Conservation (phyloP, 768 basidiomycete species). For the Amanita molliuscula region DNA sequence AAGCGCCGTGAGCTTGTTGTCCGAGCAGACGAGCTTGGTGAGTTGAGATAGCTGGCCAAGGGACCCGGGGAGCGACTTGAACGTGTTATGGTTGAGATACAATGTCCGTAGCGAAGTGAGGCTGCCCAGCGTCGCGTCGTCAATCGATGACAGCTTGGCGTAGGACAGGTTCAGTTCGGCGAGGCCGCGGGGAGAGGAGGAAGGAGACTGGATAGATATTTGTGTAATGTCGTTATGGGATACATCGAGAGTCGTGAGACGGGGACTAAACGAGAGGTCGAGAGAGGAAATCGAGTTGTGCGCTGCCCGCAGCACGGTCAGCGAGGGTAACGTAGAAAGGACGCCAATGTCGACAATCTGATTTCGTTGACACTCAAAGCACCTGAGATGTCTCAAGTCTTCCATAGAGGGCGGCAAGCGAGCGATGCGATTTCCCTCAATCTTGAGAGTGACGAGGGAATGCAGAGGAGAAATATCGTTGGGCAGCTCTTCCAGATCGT, state of each 20-base stretch:
- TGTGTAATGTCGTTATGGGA: slow-evolving; percentile 88
- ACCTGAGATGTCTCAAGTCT: slow-evolving; percentile 46
- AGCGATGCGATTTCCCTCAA: slow-evolving; percentile 80
- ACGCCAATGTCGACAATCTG: slow-evolving; percentile 64
- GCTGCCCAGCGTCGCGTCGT: slow-evolving; percentile 62
- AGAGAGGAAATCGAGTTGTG: slow-evolving; percentile 77
- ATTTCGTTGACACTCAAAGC: slow-evolving; percentile 84
- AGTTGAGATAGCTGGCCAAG: slow-evolving; percentile 68
- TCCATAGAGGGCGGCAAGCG: slow-evolving; percentile 55
- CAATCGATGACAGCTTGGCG: slow-evolving; percentile 78
- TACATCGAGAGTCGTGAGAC: slow-evolving; percentile 56
- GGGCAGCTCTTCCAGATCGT: slow-evolving; percentile 74
- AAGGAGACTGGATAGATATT: slow-evolving; percentile 48
- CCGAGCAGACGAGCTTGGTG: slow-evolving; percentile 73
- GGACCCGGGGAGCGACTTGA: slow-evolving; percentile 76
- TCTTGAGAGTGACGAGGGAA: slow-evolving; percentile 59
- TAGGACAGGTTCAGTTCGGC: slow-evolving; percentile 79
- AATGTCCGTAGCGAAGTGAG: slow-evolving; percentile 63
- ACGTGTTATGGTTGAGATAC: slow-evolving; percentile 78
- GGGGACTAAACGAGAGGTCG: slow-evolving; percentile 65
- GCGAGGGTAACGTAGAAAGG: slow-evolving; percentile 56
- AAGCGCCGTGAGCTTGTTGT: slow-evolving; percentile 74
- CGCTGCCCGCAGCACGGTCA: slow-evolving; percentile 65
- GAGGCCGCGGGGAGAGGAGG: slow-evolving; percentile 28
- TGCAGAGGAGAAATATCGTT: slow-evolving; percentile 64